Conservation (phyloP, 805 yeast genomes). For the Middelhovenomyces tepae region DNA sequence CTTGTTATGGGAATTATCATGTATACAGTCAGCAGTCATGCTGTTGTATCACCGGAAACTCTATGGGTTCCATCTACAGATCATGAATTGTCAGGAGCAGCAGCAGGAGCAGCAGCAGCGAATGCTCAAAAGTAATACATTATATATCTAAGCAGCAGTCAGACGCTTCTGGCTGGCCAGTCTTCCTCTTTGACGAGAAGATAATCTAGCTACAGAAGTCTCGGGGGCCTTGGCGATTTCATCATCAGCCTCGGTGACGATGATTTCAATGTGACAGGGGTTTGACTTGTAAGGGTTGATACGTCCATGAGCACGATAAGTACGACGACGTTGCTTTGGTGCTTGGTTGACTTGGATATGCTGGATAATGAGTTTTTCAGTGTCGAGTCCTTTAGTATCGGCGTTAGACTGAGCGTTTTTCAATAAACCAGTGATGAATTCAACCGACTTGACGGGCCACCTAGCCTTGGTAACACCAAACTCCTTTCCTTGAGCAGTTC, state of each 20-base stretch:
- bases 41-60: too few relatives aligned
- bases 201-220: conserved; percentile 56
- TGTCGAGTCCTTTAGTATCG: conserved; percentile 97
- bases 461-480: conserved; percentile 99
- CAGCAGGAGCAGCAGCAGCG: too few relatives aligned
- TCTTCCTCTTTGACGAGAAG: conserved; percentile 90
- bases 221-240: conserved; percentile 86
- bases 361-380: conserved; percentile 84
- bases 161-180: conserved; percentile 81
- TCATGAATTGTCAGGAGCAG: too few relatives aligned
- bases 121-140: too few relatives aligned
- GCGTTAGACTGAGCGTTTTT: conserved; percentile 98
- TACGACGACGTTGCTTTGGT: conserved; percentile 99
- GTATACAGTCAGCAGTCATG: conserved; percentile 1
- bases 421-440: conserved; percentile 88
- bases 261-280: conserved; percentile 98
- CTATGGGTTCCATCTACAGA: too few relatives aligned
- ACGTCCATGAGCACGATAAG: conserved; percentile 99
- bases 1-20: conserved; percentile 54
- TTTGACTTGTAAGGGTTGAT: conserved; percentile 97
- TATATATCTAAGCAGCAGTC: conserved; percentile 39
- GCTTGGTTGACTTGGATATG: conserved; percentile 99
- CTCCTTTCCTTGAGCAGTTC: conserved; percentile 99
- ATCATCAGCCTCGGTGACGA: conserved; percentile 92
- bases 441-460: conserved; percentile 99